Percentiles rank a stretch among this genome's conserved stretches.
Conservation (phyloP, 2,329 filamentous ascomycete species). For the Pseudopyrenochaeta lycopersici region DNA sequence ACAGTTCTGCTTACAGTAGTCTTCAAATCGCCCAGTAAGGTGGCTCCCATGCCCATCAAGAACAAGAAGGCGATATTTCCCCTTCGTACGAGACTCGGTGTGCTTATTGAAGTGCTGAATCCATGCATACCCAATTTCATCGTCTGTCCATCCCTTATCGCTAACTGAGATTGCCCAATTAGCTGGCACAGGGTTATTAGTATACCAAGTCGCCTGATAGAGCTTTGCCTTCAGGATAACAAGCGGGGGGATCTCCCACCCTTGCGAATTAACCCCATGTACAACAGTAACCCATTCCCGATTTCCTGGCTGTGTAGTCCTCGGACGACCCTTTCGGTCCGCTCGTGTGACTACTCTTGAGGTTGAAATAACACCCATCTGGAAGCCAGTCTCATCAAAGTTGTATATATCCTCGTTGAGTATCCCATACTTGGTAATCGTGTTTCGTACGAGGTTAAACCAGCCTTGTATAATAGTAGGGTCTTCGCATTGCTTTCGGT, state of each 20-base stretch:
- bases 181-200: background rate
- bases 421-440: constrained; percentile 10
- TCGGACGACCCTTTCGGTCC: background rate
- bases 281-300: constrained; percentile 1
- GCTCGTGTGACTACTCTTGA: constrained; percentile 5
- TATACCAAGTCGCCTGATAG: constrained; percentile 1
- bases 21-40: constrained; percentile 44
- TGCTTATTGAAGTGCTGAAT: constrained; percentile 5
- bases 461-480: constrained; percentile 11
- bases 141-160: constrained; percentile 7
- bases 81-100: constrained; percentile 7
- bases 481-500: constrained; percentile 21
- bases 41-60: constrained; percentile 50
- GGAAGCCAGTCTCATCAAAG: constrained; percentile 26
- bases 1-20: constrained; percentile 33
- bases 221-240: constrained; percentile 8
- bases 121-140: constrained; percentile 7
- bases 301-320: background rate
- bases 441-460: constrained; percentile 14
- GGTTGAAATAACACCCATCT: constrained; percentile 18
- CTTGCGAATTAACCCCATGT: constrained; percentile 2
- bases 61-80: constrained; percentile 32
- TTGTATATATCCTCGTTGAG: constrained; percentile 21
- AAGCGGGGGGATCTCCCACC: constrained; percentile 8
- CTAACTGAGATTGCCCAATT: constrained; percentile 9